phyloP scores from a whole-genome alignment of 176 grass and related monocot species.

The Zizania latifolia region DNA sequence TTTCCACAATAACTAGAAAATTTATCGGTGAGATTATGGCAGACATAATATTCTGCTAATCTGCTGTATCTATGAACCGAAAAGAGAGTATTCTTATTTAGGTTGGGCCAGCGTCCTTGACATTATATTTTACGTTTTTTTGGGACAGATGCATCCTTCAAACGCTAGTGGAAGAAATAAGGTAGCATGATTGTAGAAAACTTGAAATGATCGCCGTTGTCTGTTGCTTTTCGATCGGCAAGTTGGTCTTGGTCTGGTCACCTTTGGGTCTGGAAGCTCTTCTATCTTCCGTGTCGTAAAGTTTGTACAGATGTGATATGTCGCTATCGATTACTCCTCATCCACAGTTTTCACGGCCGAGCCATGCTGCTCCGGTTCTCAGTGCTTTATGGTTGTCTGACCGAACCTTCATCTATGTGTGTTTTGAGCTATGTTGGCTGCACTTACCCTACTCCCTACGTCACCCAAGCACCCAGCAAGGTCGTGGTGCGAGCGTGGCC shows the following conservation, averaged over 20 bases:
- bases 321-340: background rate
- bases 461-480: no score
- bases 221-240: background rate
- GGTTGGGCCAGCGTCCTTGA: constrained; percentile 3
- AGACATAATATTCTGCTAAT: constrained; percentile 26
- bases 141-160: background rate
- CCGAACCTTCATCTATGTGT: background rate
- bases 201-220: background rate
- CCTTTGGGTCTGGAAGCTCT: background rate
- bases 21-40: constrained; percentile 30
- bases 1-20: constrained; percentile 5
- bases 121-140: constrained; percentile 23
- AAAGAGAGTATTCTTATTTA: constrained; percentile 24
- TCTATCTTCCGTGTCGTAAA: background rate
- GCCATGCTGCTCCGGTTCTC: background rate
- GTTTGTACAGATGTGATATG: background rate
- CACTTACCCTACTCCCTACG: no score
- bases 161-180: background rate
- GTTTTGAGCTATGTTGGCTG: background rate
- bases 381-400: background rate
- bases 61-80: background rate
- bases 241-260: background rate
- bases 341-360: background rate
- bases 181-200: background rate
- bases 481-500: no score